Base-by-base conservation (phyloP, 1,284 basidiomycete species). In the Fomitopsis schrenkii region DNA sequence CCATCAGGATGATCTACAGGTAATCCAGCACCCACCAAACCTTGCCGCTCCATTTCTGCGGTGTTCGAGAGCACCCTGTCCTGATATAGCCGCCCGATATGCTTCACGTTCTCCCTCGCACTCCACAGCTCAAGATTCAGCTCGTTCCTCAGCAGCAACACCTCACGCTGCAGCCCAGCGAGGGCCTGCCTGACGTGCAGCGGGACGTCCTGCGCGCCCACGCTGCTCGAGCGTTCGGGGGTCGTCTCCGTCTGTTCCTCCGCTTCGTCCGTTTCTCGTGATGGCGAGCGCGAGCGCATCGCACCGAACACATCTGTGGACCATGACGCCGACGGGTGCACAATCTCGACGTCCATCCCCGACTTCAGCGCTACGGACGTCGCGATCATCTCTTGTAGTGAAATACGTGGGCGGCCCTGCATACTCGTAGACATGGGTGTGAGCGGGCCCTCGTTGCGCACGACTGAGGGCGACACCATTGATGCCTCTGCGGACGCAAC, bases 51-150 rank as follows among this genome's bases (percentile, higher is more conserved):
- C 7, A 83, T 81, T 71, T 94, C 92, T 30, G 88, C 88, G 55
- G 83, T 87, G 66, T 84, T 83, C 59, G 87, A 85, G 30, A 90
- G 71, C 33, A 90, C 83, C n/a, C 82, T 83, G 64, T 92, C 87
- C 63, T 87, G 81, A 67, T 91, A 88, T 56, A 94, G 74, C 50
- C 86, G 79, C n/a, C 87, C 89, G 59, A 94, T 89, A 66, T 93
- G 90, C 70, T 84, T 84, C 58, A 89, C 81, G 63, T 92, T 92
- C 73, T 93, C 85, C 65, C 89, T 79, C 62, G 89, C 86, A 46
- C 90, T 77, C 88, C 91, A 94, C 26, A 88, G 76, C 75, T 94
- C 90, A 62, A 93, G 91, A 69, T 92, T 91, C 45, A 93, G 82
- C 65, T 93, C 90, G 70, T 86, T 92, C 57, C 87, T 81, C 30